Conservation (phyloP, 148 eudicot genomes). For the Diospyros kaki region DNA sequence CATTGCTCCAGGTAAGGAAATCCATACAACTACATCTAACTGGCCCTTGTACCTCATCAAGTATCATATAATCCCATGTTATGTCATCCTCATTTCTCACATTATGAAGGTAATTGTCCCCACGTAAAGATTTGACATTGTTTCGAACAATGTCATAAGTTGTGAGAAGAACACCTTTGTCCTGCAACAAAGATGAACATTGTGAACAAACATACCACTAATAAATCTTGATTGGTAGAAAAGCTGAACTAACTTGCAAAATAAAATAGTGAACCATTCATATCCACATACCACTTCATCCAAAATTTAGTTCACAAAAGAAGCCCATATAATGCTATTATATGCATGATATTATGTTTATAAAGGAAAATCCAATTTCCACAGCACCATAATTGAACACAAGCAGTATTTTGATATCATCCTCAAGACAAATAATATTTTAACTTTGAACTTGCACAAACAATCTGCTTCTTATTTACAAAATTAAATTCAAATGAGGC, state of each 20-base stretch:
- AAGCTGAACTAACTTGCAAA: neutral
- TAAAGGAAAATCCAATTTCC: neutral
- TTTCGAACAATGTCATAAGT: conserved; percentile 93
- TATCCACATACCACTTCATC: neutral
- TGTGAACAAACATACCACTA: neutral
- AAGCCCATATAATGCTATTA: neutral
- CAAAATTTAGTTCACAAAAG: neutral
- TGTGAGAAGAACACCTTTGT: conserved; percentile 83
- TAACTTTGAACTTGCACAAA: neutral
- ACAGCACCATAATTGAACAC: neutral
- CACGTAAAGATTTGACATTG: conserved; percentile 63
- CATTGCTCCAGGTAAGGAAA: neutral
- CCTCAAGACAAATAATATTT: neutral
- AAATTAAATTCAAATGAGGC: conserved; percentile 5
- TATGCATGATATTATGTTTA: neutral
- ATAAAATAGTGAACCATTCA: neutral
- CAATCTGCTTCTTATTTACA: neutral
- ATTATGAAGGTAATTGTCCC: conserved; percentile 37
- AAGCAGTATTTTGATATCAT: conserved; percentile 5
- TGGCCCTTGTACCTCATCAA: conserved; percentile 68
- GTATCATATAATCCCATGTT: conserved; percentile 93
- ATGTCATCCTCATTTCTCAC: conserved; percentile 53
- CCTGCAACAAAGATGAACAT: conserved; percentile 39
- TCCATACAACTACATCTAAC: no score
- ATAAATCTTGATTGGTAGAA: neutral